Evolutionary conservation across 208 protist genomes (phyloP), one percentile per base, ranked within the genome.

Genomic region (Tritrichomonas foetus): DNA sequence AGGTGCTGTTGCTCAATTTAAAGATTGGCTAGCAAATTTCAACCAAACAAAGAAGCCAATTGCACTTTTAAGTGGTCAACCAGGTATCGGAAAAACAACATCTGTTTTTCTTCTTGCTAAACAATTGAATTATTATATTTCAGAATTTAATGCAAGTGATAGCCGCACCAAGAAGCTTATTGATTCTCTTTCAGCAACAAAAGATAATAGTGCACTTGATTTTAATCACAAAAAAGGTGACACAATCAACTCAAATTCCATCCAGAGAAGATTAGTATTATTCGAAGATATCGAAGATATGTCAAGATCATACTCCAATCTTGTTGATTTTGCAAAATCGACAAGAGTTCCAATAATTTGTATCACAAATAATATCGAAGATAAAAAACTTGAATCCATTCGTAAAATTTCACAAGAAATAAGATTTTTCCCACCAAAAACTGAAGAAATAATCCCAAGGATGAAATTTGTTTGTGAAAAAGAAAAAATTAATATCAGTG

Each of bases 241-340:
- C 61, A 94, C 53, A 49, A 57, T 25, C 5, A 61, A 61, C 11
- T n/a, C n/a, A n/a, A n/a, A n/a, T n/a, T n/a, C n/a, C n/a, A 16
- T 61, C 5, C 53, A 16, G 16, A 61, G 53, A 61, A 5, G 16
- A 49, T 53, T 20, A 27, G 8, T 98, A 33, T 96, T 99, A 20
- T 99, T 99, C 98, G 99, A 99, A 95, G 99, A 99, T 96, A 98
- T 99, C 16, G 98, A 99, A 94, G 99, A 98, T 84, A 99, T 99
- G 97, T 97, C 96, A 16, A 20, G 98, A 16, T 99, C 98, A 66
- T 96, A 99, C 25, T 96, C 96, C 22, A 97, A 98, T 94, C 95
- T 99, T 20, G 97, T 99, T 92, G 75, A 97, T 92, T 96, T 99
- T 94, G 98, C 99, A 75, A 98, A 99, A 89, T 95, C 27, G n/a